These are phyloP conservation scores for Paraphoma chrysanthemicola DNA, from an alignment of 2,329 filamentous ascomycete species.

Conservation along the genomic window DNA sequence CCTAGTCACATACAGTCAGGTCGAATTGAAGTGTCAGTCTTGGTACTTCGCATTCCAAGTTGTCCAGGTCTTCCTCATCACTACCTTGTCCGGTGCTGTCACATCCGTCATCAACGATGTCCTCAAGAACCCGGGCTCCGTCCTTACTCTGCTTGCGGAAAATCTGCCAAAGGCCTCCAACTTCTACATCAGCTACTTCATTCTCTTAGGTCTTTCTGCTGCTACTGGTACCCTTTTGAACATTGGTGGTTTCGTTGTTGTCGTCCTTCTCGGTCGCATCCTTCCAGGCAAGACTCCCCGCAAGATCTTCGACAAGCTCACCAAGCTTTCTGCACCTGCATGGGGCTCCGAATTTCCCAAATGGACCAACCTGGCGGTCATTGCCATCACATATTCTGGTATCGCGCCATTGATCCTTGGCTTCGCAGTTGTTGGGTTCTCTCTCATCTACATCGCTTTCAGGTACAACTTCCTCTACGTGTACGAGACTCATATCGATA, in stretches of 20 bases:
- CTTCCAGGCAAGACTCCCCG: constrained; percentile 56
- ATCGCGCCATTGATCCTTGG: constrained; percentile 58
- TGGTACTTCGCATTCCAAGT: constrained; percentile 93
- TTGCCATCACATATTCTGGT: constrained; percentile 56
- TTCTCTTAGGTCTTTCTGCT: constrained; percentile 74
- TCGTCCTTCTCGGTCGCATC: constrained; percentile 78
- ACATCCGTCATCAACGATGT: constrained; percentile 65
- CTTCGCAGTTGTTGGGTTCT: constrained; percentile 54
- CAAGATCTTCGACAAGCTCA: constrained; percentile 54
- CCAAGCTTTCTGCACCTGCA: constrained; percentile 51
- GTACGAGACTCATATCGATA: constrained; percentile 56
- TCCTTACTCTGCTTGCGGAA: constrained; percentile 70
- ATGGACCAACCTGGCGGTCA: constrained; percentile 54
- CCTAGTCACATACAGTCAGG: constrained; percentile 49
- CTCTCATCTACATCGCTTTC: constrained; percentile 56
- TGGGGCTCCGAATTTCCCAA: constrained; percentile 57
- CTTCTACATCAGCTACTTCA: constrained; percentile 94
- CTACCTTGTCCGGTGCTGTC: constrained; percentile 81
- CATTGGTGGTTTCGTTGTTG: constrained; percentile 79
- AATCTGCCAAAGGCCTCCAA: constrained; percentile 87
- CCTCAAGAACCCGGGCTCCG: constrained; percentile 65
- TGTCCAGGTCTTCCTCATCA: constrained; percentile 91
- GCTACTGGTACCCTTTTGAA: constrained; percentile 67
- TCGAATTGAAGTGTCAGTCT: constrained; percentile 81
- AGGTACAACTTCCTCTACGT: constrained; percentile 59